Evolutionary conservation across 108 stramenopile genomes (phyloP), one percentile per base, ranked within the genome.

Genomic region (Nannochloropsis gaditana): DNA sequence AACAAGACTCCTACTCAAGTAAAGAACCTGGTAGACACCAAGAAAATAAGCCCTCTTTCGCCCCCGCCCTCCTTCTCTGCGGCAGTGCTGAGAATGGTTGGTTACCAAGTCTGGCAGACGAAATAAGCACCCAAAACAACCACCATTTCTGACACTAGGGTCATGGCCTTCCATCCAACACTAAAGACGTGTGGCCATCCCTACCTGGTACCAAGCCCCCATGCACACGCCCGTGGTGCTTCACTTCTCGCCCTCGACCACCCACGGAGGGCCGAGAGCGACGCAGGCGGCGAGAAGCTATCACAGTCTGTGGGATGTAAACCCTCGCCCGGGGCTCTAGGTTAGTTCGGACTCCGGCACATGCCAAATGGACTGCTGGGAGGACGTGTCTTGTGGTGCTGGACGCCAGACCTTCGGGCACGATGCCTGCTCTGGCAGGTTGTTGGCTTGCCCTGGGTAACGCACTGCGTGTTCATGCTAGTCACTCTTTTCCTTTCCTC

Each of bases 221-320:
- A 31, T 2, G 4, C 2, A 73, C 4, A 73, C 59, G 6, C 19
- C 8, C 59, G 15, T 73, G 59, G 15, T 73, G 19, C n/a, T n/a
- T 73, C n/a, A 15, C 59, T 73, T n/a, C 59, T 73, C 59, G 31
- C 59, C 59, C 59, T 73, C 59, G 59, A 73, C 59, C 59, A 73
- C 59, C n/a, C 59, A 73, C 59, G 59, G n/a, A n/a, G 59, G 59
- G 59, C 59, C n/a, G 59, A 73, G 59, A 73, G n/a, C 15, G 4
- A n/a, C 15, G n/a, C 19, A 73, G 59, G 59, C 59, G 19, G 3
- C 2, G 19, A 31, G 31, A 31, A 31, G 2, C 59, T n/a, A 73
- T 73, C 59, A 73, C 59, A 73, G 59, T 73, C n/a, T 73, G 59
- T n/a, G 59, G 19, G 3, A 15, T 2, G 2, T 6, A 15, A 4